These are phyloP conservation scores for Myxozyma sirexii DNA, from an alignment of 805 yeast species.

Conservation along the genomic window DNA sequence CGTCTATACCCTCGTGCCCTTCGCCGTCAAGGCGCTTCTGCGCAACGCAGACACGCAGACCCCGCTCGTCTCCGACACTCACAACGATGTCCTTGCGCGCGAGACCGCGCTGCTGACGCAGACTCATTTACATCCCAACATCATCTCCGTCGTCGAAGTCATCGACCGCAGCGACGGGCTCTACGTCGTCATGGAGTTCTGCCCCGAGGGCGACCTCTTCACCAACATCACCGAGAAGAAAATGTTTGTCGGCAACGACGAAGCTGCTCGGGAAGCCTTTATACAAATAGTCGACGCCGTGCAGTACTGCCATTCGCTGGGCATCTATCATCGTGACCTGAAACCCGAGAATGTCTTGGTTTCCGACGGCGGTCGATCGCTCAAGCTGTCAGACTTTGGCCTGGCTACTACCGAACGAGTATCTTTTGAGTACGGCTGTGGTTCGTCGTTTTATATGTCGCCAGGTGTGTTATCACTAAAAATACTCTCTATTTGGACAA, in stretches of 20 bases:
- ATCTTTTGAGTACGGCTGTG: constrained; percentile 76
- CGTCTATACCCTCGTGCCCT: constrained; percentile 50
- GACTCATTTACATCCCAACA: constrained; percentile 78
- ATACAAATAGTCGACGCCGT: constrained; percentile 81
- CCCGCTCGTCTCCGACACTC: constrained; percentile 18
- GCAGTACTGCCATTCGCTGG: constrained; percentile 75
- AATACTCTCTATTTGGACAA: neutral
- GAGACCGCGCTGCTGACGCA: constrained; percentile 75
- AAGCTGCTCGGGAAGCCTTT: constrained; percentile 59
- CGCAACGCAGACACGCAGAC: constrained; percentile 42
- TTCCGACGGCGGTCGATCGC: constrained; percentile 54
- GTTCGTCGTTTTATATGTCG: constrained; percentile 89
- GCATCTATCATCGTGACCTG: constrained; percentile 90
- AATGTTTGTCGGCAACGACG: constrained; percentile 52
- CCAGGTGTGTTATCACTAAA: constrained; percentile 56
- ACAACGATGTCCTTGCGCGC: constrained; percentile 27
- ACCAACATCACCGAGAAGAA: constrained; percentile 75
- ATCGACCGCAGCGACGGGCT: constrained; percentile 55
- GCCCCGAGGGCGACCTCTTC: constrained; percentile 82
- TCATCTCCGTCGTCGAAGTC: constrained; percentile 74
- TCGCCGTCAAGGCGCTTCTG: constrained; percentile 73
- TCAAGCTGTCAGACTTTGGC: constrained; percentile 86
- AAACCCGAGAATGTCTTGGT: constrained; percentile 93
- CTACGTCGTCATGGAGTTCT: constrained; percentile 84
- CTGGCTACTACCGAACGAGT: constrained; percentile 68